Evolutionary conservation across 2,329 filamentous ascomycete species (phyloP).

Genomic region (Rutstroemia sp.): DNA sequence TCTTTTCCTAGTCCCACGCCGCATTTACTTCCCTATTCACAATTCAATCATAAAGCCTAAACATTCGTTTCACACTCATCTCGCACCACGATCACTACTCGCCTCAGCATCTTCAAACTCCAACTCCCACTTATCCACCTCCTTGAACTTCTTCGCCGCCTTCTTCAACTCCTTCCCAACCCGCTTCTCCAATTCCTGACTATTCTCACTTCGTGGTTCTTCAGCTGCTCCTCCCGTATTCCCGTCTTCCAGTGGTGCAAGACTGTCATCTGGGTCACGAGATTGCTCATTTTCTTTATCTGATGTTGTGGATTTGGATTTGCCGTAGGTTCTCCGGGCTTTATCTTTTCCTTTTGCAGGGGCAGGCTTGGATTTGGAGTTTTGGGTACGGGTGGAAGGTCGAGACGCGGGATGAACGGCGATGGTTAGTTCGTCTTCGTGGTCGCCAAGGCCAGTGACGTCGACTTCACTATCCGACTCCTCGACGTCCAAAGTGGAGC

Average conservation of each 20-base stretch:
- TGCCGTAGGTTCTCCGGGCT: slow-evolving; percentile 37
- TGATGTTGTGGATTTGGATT: slow-evolving; percentile 34
- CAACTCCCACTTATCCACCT: slow-evolving; percentile 62
- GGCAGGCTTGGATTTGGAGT: slow-evolving; percentile 16
- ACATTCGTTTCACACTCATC: neutral
- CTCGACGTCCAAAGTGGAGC: slow-evolving; percentile 33
- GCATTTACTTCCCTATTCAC: too few relatives aligned
- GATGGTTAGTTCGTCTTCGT: slow-evolving; percentile 49
- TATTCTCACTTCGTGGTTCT: slow-evolving; percentile 25
- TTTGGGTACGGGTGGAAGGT: neutral
- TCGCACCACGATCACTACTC: slow-evolving; percentile 31
- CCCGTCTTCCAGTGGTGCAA: slow-evolving; percentile 39
- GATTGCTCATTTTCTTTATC: slow-evolving; percentile 51
- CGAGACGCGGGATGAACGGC: slow-evolving; percentile 14
- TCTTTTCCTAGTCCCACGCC: too few relatives aligned
- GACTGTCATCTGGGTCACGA: slow-evolving; percentile 32
- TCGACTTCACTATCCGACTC: slow-evolving; percentile 41
- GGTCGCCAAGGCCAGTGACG: slow-evolving; percentile 39
- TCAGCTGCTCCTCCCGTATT: slow-evolving; percentile 17
- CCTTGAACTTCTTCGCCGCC: slow-evolving; percentile 56
- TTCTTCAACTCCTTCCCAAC: slow-evolving; percentile 43
- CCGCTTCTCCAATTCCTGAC: slow-evolving; percentile 33
- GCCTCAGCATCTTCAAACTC: slow-evolving; percentile 58
- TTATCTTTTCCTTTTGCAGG: slow-evolving; percentile 18
- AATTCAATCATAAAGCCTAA: too few relatives aligned